phyloP scores from a whole-genome alignment of 768 basidiomycete species.

The Clavaria fumosa region DNA sequence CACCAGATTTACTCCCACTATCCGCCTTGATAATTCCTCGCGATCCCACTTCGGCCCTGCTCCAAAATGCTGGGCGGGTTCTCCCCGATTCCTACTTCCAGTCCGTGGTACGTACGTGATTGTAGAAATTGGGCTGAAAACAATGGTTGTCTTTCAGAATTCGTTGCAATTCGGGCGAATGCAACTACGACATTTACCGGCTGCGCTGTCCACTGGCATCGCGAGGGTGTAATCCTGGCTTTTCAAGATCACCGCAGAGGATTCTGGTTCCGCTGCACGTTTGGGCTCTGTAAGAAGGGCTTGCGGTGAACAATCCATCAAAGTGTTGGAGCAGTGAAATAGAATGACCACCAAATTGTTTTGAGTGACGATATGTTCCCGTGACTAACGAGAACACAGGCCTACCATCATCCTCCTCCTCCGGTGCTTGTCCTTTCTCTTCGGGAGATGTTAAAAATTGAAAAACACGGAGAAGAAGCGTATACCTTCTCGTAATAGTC shows the following conservation, averaged over 20 bases:
- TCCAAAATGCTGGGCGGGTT: conserved; percentile 72
- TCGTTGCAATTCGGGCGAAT: background rate
- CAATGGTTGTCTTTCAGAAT: conserved; percentile 5
- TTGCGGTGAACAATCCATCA: no score
- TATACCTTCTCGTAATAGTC: no score
- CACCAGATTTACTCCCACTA: no score
- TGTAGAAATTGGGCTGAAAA: conserved; percentile 53
- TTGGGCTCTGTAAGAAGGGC: no score
- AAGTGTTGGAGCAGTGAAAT: background rate
- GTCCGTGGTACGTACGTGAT: conserved; percentile 59
- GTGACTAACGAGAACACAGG: conserved; percentile 80
- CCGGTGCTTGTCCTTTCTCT: conserved; percentile 15
- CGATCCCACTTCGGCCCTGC: conserved; percentile 82
- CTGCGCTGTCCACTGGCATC: conserved; percentile 48
- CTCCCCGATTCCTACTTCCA: conserved; percentile 63
- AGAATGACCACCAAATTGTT: conserved; percentile 36
- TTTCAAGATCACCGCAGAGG: conserved; percentile 38
- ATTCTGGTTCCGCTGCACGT: conserved; percentile 9
- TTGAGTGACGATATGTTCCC: conserved; percentile 71
- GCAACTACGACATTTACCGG: conserved; percentile 32
- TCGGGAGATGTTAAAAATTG: background rate
- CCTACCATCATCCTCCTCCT: conserved; percentile 43
- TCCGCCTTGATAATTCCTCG: conserved; percentile 78
- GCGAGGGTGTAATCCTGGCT: conserved; percentile 49
- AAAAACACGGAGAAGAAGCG: no score